phyloP scores from a whole-genome alignment of 805 yeast species.

The Yarrowia keelungensis region DNA sequence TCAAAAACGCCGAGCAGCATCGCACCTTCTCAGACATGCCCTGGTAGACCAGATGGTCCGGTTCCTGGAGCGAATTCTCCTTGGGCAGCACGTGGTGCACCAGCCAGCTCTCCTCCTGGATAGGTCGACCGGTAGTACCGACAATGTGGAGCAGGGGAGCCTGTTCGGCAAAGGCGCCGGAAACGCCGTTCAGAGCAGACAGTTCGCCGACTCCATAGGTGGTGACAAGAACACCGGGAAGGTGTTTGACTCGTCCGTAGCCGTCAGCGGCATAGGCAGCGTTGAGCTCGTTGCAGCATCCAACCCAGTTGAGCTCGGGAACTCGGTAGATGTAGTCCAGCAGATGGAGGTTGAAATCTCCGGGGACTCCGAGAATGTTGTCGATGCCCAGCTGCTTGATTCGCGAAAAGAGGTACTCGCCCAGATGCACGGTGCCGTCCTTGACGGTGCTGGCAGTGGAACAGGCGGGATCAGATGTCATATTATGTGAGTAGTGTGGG shows the following conservation, averaged over 20 bases:
- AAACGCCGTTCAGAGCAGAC: constrained; percentile 79
- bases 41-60: constrained; percentile 73
- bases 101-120: constrained; percentile 49
- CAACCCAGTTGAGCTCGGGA: constrained; percentile 70
- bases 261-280: constrained; percentile 94
- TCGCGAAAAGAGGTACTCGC: constrained; percentile 50
- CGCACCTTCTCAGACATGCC: constrained; percentile 64
- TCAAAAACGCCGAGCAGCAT: constrained; percentile 62
- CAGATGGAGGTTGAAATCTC: constrained; percentile 55
- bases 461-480: constrained; percentile 2
- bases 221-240: constrained; percentile 71
- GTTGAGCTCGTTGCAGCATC: constrained; percentile 87
- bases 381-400: constrained; percentile 49
- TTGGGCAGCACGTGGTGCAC: constrained; percentile 54
- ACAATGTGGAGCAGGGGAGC: constrained; percentile 84
- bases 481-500: neutral
- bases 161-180: constrained; percentile 83
- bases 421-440: constrained; percentile 42
- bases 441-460: constrained; percentile 29
- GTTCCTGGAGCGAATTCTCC: constrained; percentile 50
- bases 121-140: constrained; percentile 66
- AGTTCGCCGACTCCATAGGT: constrained; percentile 93
- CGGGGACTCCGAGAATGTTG: constrained; percentile 55
- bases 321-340: constrained; percentile 52
- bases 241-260: constrained; percentile 68